Base-by-base conservation (phyloP, 164 flowering plant genomes). In the Houttuynia cordata region DNA sequence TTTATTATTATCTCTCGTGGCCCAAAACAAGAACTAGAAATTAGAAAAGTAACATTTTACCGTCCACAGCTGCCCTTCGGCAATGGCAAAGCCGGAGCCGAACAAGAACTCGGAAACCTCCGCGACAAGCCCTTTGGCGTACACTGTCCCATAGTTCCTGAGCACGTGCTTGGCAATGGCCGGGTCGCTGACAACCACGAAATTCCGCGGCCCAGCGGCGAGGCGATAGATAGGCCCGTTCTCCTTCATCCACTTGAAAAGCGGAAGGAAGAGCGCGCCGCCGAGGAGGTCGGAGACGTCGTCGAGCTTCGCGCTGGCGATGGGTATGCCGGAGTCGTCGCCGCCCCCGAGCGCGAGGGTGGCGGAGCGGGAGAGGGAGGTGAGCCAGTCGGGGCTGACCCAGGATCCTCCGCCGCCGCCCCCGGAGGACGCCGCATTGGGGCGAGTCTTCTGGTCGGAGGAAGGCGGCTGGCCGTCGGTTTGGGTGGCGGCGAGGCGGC, bases 301-400 rank as follows among this genome's bases (percentile, higher is more conserved):
- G 0, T 84, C 98, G 13, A 89, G 91, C 83, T 83, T 68, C 8
- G 96, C 90, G 62, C 42, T 73, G 14, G 96, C 98, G 4, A 83
- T 41, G 71, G 98, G 98, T 20, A 92, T 92, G 55, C 78, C 80
- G 7, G 96, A 88, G 34, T 81, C 92, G 55, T 80, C 84, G 14
- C 57, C 39, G 54, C 66, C 53, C 1, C 37, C 37, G 37, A 30
- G 2, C 4, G 37, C 49, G 4, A 64, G 12, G 20, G 65, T 61
- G 2, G 87, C 59, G 30, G 84, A 70, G 17, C 74, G 77, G 14
- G 83, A 60, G 14, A 92, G 68, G 23, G 91, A 79, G 18, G 96
- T 81, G 45, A 92, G 81, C 98, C 98, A 89, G 57, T 85, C 87
- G 14, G 96, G 96, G 73, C 95, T 88, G 23, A 85, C 89, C 98